phyloP scores from a whole-genome alignment of 2,329 filamentous ascomycete genomes.

The Chaetomiaceae sp. region DNA sequence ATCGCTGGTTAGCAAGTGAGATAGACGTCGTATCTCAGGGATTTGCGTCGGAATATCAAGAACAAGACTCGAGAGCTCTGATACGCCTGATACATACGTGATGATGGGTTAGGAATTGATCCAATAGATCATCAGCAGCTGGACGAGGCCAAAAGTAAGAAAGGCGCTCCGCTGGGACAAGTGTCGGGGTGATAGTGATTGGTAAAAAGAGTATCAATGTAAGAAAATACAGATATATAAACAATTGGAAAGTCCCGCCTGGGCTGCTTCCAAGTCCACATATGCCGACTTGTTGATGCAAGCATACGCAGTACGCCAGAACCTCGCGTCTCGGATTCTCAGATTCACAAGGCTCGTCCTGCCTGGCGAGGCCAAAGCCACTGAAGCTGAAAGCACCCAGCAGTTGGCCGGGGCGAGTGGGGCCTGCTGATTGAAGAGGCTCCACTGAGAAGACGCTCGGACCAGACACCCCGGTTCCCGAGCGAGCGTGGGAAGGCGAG shows the following conservation, averaged over 20 bases:
- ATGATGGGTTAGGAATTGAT: no score
- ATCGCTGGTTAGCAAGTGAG: not conserved
- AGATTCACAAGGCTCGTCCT: not conserved
- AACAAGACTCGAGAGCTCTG: no score
- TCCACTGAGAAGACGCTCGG: conserved; percentile 2
- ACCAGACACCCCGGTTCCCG: conserved; percentile 6
- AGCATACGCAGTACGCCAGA: not conserved
- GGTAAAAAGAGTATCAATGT: no score
- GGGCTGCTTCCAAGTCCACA: no score
- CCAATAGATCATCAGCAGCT: no score
- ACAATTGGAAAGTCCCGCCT: not conserved
- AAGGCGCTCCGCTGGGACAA: no score
- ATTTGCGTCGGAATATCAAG: no score
- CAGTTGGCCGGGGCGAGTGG: not conserved
- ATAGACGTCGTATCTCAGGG: no score
- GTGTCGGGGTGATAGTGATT: no score
- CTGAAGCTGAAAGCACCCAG: not conserved
- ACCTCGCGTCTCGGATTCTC: not conserved
- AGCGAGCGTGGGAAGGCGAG: conserved; percentile 4
- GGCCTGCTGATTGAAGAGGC: not conserved
- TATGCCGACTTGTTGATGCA: not conserved
- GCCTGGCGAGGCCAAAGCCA: not conserved
- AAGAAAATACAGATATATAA: no score
- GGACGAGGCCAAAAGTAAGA: no score
- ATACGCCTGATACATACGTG: no score